Conservation (phyloP, 2,329 filamentous ascomycete genomes). For the Fusarium metavorans region DNA sequence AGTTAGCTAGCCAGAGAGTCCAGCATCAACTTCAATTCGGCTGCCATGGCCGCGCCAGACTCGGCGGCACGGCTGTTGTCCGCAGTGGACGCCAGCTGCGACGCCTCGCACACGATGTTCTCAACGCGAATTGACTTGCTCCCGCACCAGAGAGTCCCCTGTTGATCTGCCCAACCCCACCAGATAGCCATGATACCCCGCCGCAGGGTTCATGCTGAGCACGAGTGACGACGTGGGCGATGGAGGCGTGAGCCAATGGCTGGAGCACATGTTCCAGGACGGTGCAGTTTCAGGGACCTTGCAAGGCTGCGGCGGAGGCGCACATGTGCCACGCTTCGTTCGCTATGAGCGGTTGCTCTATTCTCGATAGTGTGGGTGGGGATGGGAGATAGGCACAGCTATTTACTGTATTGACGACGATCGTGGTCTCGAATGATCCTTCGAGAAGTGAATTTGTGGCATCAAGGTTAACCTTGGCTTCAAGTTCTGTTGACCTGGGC, state of each 20-base stretch:
- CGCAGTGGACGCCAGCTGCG: conserved; percentile 21
- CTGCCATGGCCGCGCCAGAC: conserved; percentile 16
- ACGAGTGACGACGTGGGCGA: conserved; percentile 17
- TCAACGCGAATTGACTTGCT: conserved; percentile 34
- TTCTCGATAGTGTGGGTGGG: conserved; percentile 37
- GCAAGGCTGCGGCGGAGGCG: conserved; percentile 36
- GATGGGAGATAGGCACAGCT: conserved; percentile 13
- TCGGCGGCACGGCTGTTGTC: conserved; percentile 19
- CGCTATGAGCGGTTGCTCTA: conserved; percentile 37
- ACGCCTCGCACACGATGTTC: conserved; percentile 29
- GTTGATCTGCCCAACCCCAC: conserved; percentile 42
- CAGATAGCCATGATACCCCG: conserved; percentile 40
- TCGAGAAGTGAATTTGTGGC: not conserved
- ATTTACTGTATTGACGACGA: conserved; percentile 25
- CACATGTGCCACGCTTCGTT: conserved; percentile 45
- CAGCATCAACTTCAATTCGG: conserved; percentile 9
- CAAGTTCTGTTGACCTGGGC: not conserved
- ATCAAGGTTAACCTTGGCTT: not conserved
- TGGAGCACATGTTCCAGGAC: conserved; percentile 55
- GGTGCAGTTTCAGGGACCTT: conserved; percentile 42
- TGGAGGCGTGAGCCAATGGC: conserved; percentile 54
- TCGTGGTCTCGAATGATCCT: conserved; percentile 18
- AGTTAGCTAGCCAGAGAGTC: conserved; percentile 6
- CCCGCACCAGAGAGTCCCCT: conserved; percentile 18
- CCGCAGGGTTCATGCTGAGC: conserved; percentile 28